Base-by-base conservation (phyloP, 192 early-diverging fungal genomes). In the Coemansia sp. region DNA sequence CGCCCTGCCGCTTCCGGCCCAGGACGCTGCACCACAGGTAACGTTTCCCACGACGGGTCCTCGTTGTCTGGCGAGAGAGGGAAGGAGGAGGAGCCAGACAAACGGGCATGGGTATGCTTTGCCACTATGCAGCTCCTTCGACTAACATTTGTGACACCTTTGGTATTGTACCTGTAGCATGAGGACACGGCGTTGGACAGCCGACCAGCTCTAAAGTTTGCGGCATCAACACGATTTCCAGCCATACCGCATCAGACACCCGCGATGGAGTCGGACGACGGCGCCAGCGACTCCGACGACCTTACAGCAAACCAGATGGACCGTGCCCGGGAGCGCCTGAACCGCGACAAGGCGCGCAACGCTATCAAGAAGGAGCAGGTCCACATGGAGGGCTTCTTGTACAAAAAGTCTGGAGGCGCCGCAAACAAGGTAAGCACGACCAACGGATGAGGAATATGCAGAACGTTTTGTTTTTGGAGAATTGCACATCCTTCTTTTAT, bases 361-460 rank as follows among this genome's bases (percentile, higher is more conserved):
- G 76, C 71, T 29, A 74, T 79, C 32, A 66, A 62, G 53, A 79
- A 79, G 65, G 76, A 79, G 62, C 62, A 79, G 69, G 76, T 73
- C 13, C 71, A 74, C 50, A 79, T 74, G 76, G 70, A 73, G 32
- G 76, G 76, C 20, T 79, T 79, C 40, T 52, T 79, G 50, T 70
- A 65, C 52, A 79, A 79, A 61, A 74, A 74, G 52, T 65, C 76
- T 53, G 76, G 76, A 22, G 66, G 76, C 34, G 76, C 70, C 0
- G 71, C 76, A 29, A 73, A 71, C 71, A 79, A 79, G 76, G 76
- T 67, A 79, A 67, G 71, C 23, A 36, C 5, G 43, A 17, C 17
- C 4, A 14, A 45, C 15, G 13, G 4, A 17, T 50, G 48, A 25
- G 22, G 22, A 23, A 50, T 23, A 20, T 20, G 48, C 5, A 23